These are phyloP conservation scores for Aeschynomene evenia DNA, from an alignment of 306 rosid genomes.

Conservation along the genomic window DNA sequence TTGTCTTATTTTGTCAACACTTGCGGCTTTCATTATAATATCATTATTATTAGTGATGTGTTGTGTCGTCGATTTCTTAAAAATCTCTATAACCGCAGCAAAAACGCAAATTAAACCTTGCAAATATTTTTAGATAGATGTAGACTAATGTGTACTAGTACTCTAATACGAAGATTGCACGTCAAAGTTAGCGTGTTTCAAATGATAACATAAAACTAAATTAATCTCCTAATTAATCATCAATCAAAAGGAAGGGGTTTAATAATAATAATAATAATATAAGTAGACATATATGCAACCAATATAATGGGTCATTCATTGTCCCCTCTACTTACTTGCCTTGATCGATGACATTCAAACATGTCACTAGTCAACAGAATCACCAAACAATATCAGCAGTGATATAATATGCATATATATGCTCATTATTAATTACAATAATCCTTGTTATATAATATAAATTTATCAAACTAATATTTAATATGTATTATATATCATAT, in stretches of 20 bases:
- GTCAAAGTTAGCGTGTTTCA: not conserved
- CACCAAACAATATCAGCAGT: slow-evolving; percentile 18
- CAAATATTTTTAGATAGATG: no score
- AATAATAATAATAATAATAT: not conserved
- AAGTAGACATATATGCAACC: slow-evolving; percentile 9
- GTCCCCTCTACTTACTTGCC: not conserved
- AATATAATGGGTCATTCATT: slow-evolving; percentile 8
- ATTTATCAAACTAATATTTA: no score
- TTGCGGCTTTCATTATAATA: not conserved
- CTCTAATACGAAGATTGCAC: not conserved
- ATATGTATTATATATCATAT: no score
- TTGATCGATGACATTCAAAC: no score
- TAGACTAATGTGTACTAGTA: no score
- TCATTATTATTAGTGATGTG: not conserved
- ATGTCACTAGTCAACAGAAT: not conserved
- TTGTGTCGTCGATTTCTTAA: not conserved
- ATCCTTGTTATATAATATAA: no score
- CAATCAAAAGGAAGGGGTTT: no score
- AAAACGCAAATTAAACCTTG: no score
- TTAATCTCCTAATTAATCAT: not conserved
- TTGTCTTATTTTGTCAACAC: not conserved
- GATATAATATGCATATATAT: no score
- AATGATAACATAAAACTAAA: not conserved
- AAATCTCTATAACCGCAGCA: not conserved
- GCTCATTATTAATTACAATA: not conserved